phyloP scores from a whole-genome alignment of 208 protist genomes.

The Acanthamoeba castellanii region DNA sequence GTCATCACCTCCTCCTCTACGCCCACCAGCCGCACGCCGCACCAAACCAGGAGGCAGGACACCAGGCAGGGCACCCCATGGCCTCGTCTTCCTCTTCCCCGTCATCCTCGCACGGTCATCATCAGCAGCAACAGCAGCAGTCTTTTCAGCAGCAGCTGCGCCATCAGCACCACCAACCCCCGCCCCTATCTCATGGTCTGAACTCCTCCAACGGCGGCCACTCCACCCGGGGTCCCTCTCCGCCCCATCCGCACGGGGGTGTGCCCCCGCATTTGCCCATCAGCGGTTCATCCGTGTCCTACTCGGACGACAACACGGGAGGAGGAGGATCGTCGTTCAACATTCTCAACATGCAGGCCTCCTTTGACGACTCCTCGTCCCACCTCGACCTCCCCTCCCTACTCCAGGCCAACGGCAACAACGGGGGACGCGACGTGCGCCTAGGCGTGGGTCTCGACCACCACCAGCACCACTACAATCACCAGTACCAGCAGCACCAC shows the following conservation, averaged over 20 bases:
- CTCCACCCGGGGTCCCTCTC: not conserved
- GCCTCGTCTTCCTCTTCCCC: not conserved
- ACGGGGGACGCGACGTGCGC: not conserved
- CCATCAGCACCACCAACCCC: not conserved
- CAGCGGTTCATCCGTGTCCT: slow-evolving; percentile 33
- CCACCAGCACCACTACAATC: not conserved
- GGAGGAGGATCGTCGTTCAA: not conserved
- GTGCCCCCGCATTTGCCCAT: slow-evolving; percentile 3
- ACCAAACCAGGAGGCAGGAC: too few species aligned
- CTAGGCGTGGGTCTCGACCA: not conserved
- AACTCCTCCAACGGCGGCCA: not conserved
- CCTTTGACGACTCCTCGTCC: slow-evolving; percentile 60
- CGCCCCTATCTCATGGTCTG: not conserved
- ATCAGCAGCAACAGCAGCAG: not conserved
- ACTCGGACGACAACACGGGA: not conserved
- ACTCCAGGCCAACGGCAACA: slow-evolving; percentile 38
- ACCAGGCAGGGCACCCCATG: not conserved
- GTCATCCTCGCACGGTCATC: not conserved
- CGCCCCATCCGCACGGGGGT: not conserved
- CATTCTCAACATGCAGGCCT: not conserved
- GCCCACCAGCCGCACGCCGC: not conserved
- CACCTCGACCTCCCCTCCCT: slow-evolving; percentile 56
- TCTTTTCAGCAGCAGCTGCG: not conserved
- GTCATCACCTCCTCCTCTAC: not conserved
- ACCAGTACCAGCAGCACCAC: not conserved